Percentiles rank a stretch among this genome's conserved stretches.
Evolutionary conservation across 1,139 yeast species (phyloP).

Genomic region (Hansenula lynferdii): DNA sequence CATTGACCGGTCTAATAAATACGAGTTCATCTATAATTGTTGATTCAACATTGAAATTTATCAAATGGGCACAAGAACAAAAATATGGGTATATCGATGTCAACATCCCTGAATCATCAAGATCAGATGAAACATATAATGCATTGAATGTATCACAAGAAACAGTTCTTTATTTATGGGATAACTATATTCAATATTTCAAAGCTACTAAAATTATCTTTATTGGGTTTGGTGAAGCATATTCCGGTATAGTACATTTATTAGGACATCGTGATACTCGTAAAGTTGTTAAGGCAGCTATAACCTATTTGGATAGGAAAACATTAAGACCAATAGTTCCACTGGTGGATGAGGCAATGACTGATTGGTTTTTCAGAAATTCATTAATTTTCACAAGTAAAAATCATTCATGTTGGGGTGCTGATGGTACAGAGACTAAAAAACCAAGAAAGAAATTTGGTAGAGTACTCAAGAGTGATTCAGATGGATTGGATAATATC

Average conservation of each 20-base stretch:
- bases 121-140: conserved; percentile 43
- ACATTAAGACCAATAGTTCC: conserved; percentile 75
- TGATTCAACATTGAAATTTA: conserved; percentile 50
- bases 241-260: conserved; percentile 80
- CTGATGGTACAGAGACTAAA: conserved; percentile 45
- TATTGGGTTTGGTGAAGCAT: conserved; percentile 88
- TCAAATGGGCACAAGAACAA: conserved; percentile 54
- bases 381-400: conserved; percentile 77
- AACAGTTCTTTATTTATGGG: conserved; percentile 78
- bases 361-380: conserved; percentile 89
- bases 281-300: conserved; percentile 67
- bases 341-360: conserved; percentile 79
- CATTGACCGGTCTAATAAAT: conserved; percentile 73
- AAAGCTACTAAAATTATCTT: conserved; percentile 67
- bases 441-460: conserved; percentile 90
- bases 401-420: conserved; percentile 75
- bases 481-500: conserved; percentile 72
- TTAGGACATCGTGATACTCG: conserved; percentile 73
- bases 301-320: conserved; percentile 64
- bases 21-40: conserved; percentile 66
- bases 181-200: conserved; percentile 78
- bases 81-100: conserved; percentile 81
- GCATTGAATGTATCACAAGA: conserved; percentile 73
- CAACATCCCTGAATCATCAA: conserved; percentile 52
- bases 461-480: conserved; percentile 68